These are phyloP conservation scores for Emericellopsis terricola DNA, from an alignment of 495 filamentous ascomycete genomes.

Conservation along the genomic window DNA sequence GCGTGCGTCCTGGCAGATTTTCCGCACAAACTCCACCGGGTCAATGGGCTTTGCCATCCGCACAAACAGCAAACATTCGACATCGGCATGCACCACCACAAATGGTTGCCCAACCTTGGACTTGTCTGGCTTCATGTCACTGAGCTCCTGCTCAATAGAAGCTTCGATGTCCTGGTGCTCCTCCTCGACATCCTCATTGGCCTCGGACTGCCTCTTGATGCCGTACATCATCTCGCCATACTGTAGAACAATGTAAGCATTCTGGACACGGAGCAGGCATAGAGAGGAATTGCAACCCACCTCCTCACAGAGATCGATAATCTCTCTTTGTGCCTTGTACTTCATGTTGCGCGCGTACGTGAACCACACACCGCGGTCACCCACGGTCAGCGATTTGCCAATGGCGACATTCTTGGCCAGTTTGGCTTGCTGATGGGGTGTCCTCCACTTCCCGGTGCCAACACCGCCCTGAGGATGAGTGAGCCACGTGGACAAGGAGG, in stretches of 20 bases:
- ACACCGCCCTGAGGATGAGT: background rate
- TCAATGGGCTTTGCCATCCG: constrained; percentile 50
- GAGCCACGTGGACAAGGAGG: background rate
- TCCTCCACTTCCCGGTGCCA: constrained; percentile 35
- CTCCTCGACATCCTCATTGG: constrained; percentile 16
- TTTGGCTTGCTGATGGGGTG: constrained; percentile 31
- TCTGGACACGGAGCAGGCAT: too few species aligned
- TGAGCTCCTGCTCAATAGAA: constrained; percentile 63
- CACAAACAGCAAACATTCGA: constrained; percentile 62
- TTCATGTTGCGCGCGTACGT: constrained; percentile 76
- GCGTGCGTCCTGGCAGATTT: constrained; percentile 51
- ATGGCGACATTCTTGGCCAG: constrained; percentile 7
- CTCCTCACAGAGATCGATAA: constrained; percentile 56
- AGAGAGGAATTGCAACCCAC: too few species aligned
- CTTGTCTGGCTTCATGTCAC: constrained; percentile 34
- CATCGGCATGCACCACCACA: constrained; percentile 47
- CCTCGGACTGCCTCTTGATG: constrained; percentile 10
- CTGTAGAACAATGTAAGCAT: too few species aligned
- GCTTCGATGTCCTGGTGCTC: constrained; percentile 56
- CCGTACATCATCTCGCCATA: constrained; percentile 42
- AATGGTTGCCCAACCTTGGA: constrained; percentile 29
- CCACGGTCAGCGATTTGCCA: constrained; percentile 38
- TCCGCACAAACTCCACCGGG: constrained; percentile 60
- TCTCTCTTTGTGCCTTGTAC: constrained; percentile 54
- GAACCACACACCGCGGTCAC: constrained; percentile 74